These are phyloP conservation scores for Cytospora chrysosperma DNA, from an alignment of 2,329 filamentous ascomycete genomes.

Conservation along the genomic window DNA sequence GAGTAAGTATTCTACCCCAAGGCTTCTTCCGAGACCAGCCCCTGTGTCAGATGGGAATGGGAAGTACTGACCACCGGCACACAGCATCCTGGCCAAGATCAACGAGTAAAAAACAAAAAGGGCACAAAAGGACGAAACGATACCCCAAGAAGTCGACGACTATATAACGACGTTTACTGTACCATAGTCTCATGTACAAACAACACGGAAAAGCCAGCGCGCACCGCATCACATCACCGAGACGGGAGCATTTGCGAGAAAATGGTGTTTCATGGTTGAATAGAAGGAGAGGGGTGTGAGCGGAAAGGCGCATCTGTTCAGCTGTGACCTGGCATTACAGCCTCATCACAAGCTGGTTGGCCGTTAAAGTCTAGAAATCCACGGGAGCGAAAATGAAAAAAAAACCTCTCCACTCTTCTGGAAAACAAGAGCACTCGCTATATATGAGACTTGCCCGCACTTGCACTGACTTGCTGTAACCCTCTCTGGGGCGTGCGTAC, in stretches of 20 bases:
- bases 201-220: conserved; percentile 19
- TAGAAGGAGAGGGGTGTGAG: conserved; percentile 6
- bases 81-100: conserved; percentile 96
- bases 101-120: conserved; percentile 70
- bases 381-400: conserved; percentile 14
- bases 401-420: conserved; percentile 14
- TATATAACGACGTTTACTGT: conserved; percentile 27
- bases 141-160: conserved; percentile 26
- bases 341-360: neutral
- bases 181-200: conserved; percentile 28
- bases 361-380: neutral
- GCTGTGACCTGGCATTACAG: neutral
- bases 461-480: neutral
- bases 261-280: conserved; percentile 14
- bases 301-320: neutral
- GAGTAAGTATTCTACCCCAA: conserved; percentile 67
- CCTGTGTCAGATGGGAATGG: neutral
- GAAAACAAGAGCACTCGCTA: neutral
- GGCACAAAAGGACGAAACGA: conserved; percentile 30
- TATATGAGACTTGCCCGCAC: neutral
- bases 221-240: conserved; percentile 23
- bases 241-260: conserved; percentile 19
- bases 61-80: conserved; percentile 25
- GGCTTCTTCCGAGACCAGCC: neutral
- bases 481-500: neutral